A percentile compares a stretch with the other conserved stretches of the same genome.
Conservation (phyloP, 306 rosid genomes). For the Ormosia emarginata region DNA sequence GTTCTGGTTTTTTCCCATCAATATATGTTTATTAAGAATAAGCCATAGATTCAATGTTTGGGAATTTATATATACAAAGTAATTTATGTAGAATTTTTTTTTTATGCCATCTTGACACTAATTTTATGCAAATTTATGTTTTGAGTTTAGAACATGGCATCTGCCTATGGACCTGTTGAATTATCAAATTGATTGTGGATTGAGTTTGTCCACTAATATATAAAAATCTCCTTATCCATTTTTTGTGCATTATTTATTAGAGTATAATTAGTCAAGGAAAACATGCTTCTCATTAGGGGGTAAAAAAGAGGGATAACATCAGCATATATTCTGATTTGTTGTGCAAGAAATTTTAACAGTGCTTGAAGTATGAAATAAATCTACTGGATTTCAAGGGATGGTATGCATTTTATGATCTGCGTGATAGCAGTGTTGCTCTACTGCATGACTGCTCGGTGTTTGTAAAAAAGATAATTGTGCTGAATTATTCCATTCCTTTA, state of each 20-base stretch:
- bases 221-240: not conserved
- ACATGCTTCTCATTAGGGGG: not conserved
- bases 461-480: not conserved
- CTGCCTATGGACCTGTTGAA: not conserved
- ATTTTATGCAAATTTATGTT: not conserved
- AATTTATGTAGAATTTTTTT: not conserved
- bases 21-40: not conserved
- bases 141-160: not conserved
- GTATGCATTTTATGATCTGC: not conserved
- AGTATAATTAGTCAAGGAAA: not conserved
- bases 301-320: not conserved
- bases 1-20: not conserved
- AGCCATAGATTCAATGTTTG: not conserved
- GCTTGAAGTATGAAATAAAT: not conserved
- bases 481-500: conserved; percentile 7
- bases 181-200: not conserved
- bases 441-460: conserved; percentile 15
- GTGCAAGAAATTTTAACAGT: not conserved
- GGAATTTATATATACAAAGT: not conserved
- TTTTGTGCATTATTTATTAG: not conserved
- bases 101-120: not conserved
- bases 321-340: not conserved
- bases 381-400: not conserved
- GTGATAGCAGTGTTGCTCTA: conserved; percentile 9
- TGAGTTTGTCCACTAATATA: not conserved